phyloP scores from a whole-genome alignment of 805 yeast species.

The Sungouiella thailandica region DNA sequence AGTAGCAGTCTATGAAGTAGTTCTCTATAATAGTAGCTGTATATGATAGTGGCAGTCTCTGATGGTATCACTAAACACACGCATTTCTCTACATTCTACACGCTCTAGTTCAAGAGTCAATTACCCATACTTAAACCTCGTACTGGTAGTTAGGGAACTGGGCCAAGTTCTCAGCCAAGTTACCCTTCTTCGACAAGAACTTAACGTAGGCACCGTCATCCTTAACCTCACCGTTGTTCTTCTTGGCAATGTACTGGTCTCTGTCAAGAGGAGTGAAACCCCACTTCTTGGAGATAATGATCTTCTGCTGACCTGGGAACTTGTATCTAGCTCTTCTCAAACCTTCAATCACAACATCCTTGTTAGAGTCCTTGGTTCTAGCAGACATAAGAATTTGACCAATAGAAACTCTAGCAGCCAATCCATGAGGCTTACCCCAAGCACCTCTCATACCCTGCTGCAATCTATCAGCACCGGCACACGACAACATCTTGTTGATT shows the following conservation, averaged over 20 bases:
- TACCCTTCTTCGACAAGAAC: conserved; percentile 96
- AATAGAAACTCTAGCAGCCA: conserved; percentile 98
- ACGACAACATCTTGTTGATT: conserved; percentile 99
- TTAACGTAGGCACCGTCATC: conserved; percentile 99
- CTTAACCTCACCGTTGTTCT: conserved; percentile 96
- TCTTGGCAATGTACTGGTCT: conserved; percentile 89
- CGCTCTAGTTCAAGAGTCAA: not conserved
- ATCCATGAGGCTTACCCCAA: conserved; percentile 99
- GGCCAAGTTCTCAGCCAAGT: conserved; percentile 83
- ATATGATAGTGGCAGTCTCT: no score
- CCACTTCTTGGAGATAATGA: conserved; percentile 99
- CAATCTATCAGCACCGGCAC: conserved; percentile 99
- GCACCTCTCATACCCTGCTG: conserved; percentile 99
- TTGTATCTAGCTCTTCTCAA: conserved; percentile 99
- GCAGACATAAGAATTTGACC: conserved; percentile 98
- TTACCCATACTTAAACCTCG: conserved; percentile 32
- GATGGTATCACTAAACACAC: no score
- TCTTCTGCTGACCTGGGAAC: conserved; percentile 99
- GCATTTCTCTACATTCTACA: no score
- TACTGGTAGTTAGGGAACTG: conserved; percentile 87
- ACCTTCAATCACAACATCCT: conserved; percentile 97
- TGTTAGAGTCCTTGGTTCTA: conserved; percentile 98
- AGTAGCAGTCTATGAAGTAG: no score
- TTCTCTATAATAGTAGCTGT: no score
- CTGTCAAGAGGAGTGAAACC: conserved; percentile 99